Evolutionary conservation across 345 rosid genomes (phyloP).

Genomic region (Aquilaria yunnanensis): DNA sequence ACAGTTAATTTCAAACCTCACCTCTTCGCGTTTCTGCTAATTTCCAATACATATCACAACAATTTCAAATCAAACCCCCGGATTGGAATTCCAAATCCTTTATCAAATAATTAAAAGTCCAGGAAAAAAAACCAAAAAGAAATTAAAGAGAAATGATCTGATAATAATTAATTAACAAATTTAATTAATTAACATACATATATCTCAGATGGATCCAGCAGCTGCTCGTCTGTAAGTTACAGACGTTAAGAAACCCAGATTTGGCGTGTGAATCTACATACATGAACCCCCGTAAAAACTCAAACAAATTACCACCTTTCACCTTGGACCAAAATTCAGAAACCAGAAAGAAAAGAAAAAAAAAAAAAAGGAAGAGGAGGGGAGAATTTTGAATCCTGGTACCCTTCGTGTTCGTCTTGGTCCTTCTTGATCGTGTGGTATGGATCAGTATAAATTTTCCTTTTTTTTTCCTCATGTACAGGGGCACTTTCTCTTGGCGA

Average conservation of each 20-base stretch:
- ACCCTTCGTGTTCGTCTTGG: no score
- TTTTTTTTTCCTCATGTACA: conserved; percentile 1
- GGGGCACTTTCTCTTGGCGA: conserved; percentile 15
- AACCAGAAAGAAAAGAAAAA: no score
- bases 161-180: conserved; percentile 5
- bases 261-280: no score
- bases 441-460: background rate
- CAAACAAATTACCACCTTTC: no score
- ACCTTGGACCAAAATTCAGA: no score
- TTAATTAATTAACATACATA: background rate
- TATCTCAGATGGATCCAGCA: conserved; percentile 8
- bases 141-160: background rate
- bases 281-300: no score
- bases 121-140: background rate
- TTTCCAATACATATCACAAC: background rate
- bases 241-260: background rate
- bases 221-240: conserved; percentile 4
- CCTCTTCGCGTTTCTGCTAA: background rate
- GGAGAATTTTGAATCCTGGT: no score
- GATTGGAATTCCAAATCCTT: background rate
- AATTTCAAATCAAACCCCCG: background rate
- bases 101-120: no score
- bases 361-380: background rate
- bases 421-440: no score
- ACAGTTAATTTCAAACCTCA: conserved; percentile 13